Base-by-base conservation (phyloP, 257 asterid genomes). In the Jacaranda copaia region DNA sequence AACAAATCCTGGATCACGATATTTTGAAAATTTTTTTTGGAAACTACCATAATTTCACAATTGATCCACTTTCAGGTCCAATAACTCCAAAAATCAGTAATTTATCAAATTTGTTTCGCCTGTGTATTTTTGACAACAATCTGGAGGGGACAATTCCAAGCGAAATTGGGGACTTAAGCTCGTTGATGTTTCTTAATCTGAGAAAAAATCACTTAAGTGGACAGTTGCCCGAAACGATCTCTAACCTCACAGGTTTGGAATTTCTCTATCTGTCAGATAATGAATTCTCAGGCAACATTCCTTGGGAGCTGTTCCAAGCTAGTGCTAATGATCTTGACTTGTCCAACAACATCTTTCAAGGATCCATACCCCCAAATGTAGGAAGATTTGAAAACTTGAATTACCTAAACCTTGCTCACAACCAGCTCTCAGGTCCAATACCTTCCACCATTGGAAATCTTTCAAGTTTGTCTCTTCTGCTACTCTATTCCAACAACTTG, bases 51-150 rank as follows among this genome's bases (percentile, higher is more conserved):
- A n/a, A n/a, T n/a, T n/a, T n/a, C n/a, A n/a, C n/a, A n/a, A n/a
- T n/a, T n/a, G n/a, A n/a, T n/a, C n/a, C n/a, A 5, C 71, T 88
- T 71, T 85, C 88, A 0, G 89, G 91, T 68, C 3, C 82, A 56
- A 80, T 87, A 65, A 86, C 91, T 39, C 56, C 77, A 32, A 64
- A 82, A 32, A 40, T 85, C 6, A 81, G 82, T 45, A 83, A 79
- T 56, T 25, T 87, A 49, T 39, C 70, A 25, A 61, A 53, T 39
- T 84, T 88, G 4, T 0, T 0, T 16, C 0, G 1, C 9, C 59
- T 87, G 19, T 65, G 77, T 6, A 82, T 87, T 53, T 85, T 71
- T 19, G 16, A 56, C 65, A 85, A 89, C 84, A 43, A 60, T 52
- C 75, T 89, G 1, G 74, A 18, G 5, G 91, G 89, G 35, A 63